Percentiles rank a stretch among this genome's conserved stretches.
Evolutionary conservation across 139 green algal species (phyloP).

Genomic region (Volvox africanus): DNA sequence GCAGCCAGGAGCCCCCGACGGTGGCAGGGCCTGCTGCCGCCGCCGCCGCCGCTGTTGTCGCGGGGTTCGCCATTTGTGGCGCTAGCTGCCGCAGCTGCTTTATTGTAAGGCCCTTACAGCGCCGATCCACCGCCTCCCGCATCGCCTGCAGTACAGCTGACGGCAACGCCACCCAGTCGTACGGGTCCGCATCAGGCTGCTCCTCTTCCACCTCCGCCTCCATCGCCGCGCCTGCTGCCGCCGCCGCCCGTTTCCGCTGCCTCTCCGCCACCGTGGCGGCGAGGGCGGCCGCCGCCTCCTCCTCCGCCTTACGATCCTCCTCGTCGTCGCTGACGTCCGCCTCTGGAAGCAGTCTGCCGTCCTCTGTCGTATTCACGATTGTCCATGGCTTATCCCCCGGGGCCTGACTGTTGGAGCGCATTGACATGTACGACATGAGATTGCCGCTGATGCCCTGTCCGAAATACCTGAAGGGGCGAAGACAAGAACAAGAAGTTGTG

Average conservation of each 20-base stretch:
- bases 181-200: not conserved
- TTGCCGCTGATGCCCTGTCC: not conserved
- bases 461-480: not conserved
- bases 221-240: not conserved
- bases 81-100: constrained; percentile 31
- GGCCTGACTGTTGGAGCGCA: not conserved
- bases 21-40: not conserved
- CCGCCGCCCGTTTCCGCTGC: not conserved
- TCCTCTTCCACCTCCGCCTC: not conserved
- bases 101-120: constrained; percentile 28
- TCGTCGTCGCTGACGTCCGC: not conserved
- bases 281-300: not conserved
- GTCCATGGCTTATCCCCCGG: not conserved
- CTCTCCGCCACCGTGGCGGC: not conserved
- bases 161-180: not conserved
- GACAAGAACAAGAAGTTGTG: no score
- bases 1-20: constrained; percentile 4
- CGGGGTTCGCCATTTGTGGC: not conserved
- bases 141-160: not conserved
- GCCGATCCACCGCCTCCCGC: not conserved
- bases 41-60: not conserved
- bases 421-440: not conserved
- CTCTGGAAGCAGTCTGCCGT: not conserved
- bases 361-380: not conserved
- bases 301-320: not conserved